Evolutionary conservation across 148 eudicot genomes (phyloP).

Genomic region (Vaccinium vitisidaea): DNA sequence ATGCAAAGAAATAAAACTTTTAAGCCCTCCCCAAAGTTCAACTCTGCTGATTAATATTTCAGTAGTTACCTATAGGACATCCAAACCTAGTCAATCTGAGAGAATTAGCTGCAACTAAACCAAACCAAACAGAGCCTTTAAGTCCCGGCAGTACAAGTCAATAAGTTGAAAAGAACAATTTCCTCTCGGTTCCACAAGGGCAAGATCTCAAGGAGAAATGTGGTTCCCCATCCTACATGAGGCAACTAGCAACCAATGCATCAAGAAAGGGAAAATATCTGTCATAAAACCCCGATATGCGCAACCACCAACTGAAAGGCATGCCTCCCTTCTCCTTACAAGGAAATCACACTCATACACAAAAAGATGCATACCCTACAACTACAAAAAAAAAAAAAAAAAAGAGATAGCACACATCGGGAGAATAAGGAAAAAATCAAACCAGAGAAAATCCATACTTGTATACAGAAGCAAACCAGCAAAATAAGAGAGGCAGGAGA

Average conservation of each 20-base stretch:
- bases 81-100: not conserved
- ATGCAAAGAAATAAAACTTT: not conserved
- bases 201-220: not conserved
- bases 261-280: not conserved
- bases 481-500: not conserved
- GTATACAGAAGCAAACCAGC: not conserved
- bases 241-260: constrained; percentile 1
- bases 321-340: not conserved
- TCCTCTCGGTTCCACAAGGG: constrained; percentile 2
- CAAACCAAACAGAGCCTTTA: not conserved
- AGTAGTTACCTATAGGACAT: not conserved
- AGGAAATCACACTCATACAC: not conserved
- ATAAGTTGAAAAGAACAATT: not conserved
- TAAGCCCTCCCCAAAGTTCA: not conserved
- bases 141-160: not conserved
- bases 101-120: not conserved
- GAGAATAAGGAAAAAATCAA: not conserved
- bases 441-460: not conserved
- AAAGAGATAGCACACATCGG: not conserved
- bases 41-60: constrained; percentile 2
- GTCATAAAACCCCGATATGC: not conserved
- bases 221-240: not conserved
- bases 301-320: not conserved
- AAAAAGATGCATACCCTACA: not conserved
- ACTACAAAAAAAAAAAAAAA: not conserved